These are phyloP conservation scores for Leucogyrophana mollusca DNA, from an alignment of 768 basidiomycete species.

Conservation along the genomic window DNA sequence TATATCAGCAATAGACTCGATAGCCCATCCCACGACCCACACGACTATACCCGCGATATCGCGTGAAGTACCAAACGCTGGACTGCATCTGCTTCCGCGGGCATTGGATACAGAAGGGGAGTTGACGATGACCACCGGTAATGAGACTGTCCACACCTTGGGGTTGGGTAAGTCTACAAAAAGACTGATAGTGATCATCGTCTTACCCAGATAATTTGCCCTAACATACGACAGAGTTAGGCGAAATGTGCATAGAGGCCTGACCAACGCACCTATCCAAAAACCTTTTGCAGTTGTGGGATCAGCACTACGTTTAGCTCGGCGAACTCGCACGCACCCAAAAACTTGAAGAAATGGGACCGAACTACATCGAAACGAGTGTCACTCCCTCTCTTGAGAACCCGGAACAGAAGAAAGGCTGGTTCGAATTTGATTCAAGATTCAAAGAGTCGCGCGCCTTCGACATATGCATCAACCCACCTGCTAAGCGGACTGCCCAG, in stretches of 20 bases:
- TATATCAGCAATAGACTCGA: slow-evolving; percentile 55
- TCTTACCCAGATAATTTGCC: slow-evolving; percentile 60
- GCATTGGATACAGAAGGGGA: slow-evolving; percentile 62
- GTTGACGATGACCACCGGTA: slow-evolving; percentile 65
- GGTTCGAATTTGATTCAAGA: background rate
- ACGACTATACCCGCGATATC: slow-evolving; percentile 66
- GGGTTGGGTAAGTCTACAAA: background rate
- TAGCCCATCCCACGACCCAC: slow-evolving; percentile 55
- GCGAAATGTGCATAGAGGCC: slow-evolving; percentile 1
- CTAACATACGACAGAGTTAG: slow-evolving; percentile 21
- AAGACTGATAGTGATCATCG: background rate
- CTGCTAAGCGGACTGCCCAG: slow-evolving; percentile 62
- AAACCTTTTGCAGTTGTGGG: slow-evolving; percentile 34
- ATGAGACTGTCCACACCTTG: slow-evolving; percentile 60
- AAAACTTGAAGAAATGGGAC: slow-evolving; percentile 62
- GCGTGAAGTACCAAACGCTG: slow-evolving; percentile 56
- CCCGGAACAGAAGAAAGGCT: slow-evolving; percentile 70
- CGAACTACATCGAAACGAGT: slow-evolving; percentile 67
- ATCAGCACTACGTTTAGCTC: background rate
- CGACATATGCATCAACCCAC: slow-evolving; percentile 21
- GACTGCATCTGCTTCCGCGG: slow-evolving; percentile 42
- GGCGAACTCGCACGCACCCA: slow-evolving; percentile 33
- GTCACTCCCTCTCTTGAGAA: slow-evolving; percentile 66
- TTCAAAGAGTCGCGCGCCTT: background rate
- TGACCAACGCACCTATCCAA: slow-evolving; percentile 45